Base-by-base conservation (phyloP, 768 basidiomycete genomes). In the Ramaria sp. region DNA sequence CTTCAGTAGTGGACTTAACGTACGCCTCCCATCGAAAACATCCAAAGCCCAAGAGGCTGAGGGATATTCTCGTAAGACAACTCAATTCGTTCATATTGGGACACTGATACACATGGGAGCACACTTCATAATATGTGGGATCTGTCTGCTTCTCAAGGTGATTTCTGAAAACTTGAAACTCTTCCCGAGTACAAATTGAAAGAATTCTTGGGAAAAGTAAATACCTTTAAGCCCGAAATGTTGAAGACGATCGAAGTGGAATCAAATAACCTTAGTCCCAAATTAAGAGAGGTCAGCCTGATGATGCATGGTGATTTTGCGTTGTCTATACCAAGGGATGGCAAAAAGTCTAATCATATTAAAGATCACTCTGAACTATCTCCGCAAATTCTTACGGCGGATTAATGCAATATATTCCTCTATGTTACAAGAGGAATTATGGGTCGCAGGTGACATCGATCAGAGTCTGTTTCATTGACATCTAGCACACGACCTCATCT, bases 231-330 rank as follows among this genome's bases (percentile, higher is more conserved):
- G 36, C 76, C 77, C 2, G 82, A 85, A 49, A 72, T 85, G 9
- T 66, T 83, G 36, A 66, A 78, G 55, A 74, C 75, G 16, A 82
- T 88, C 41, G 81, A 82, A 57, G 62, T 67, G 16, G 73, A 71
- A 55, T 75, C 89, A 36, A 74, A 83, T 50, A 70, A 65, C 22
- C 67, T 85, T n/a, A 72, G 79, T 57, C 63, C 65, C 0, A 78
- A 82, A 44, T 66, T 89, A 50, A 72, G 79, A 52, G 66, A 60
- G 34, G 67, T 90, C 18, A 88, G 85, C 62, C 66, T 85, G 25
- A 81, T 84, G 61, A 86, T 91, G n/a, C 85, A 84, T 58, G 76
- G 86, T 84, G 61, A 43, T 6, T 28, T n/a, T 2, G 25, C 13
- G n/a, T 5, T 24, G 30, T 30, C 20, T 27, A 7, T 12, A 45